These are phyloP conservation scores for Blumeriella jaapii DNA, from an alignment of 2,329 filamentous ascomycete genomes.

Conservation along the genomic window DNA sequence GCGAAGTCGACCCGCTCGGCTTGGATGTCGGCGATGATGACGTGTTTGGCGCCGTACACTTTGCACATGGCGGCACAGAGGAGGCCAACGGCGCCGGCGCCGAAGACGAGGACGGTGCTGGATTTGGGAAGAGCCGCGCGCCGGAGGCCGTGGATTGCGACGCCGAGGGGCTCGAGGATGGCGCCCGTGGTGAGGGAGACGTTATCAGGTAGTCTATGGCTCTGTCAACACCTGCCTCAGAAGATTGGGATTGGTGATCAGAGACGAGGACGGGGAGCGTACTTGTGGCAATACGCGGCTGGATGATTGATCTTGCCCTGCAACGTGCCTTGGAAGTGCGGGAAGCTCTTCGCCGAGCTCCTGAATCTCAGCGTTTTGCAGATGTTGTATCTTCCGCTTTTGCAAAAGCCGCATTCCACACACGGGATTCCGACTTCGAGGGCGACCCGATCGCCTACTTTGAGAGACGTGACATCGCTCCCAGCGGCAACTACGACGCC, in stretches of 20 bases:
- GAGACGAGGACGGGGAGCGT: constrained; percentile 3
- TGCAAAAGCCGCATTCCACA: constrained; percentile 76
- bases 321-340: constrained; percentile 28
- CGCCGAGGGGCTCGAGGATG: constrained; percentile 79
- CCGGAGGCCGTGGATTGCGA: constrained; percentile 80
- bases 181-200: constrained; percentile 87
- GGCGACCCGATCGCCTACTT: constrained; percentile 81
- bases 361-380: constrained; percentile 48
- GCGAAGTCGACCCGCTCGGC: constrained; percentile 78
- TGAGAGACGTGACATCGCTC: constrained; percentile 63
- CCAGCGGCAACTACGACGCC: constrained; percentile 73
- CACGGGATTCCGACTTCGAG: constrained; percentile 93
- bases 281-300: constrained; percentile 89
- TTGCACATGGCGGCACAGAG: constrained; percentile 26
- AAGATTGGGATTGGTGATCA: neutral
- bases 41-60: constrained; percentile 75
- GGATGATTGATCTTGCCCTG: constrained; percentile 64
- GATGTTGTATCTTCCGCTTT: constrained; percentile 88
- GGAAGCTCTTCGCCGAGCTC: constrained; percentile 27
- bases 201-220: constrained; percentile 37
- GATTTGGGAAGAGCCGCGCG: constrained; percentile 67
- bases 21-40: constrained; percentile 92
- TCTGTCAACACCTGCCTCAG: constrained; percentile 7
- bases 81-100: constrained; percentile 86
- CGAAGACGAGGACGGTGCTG: constrained; percentile 78